Conservation (phyloP, 1,284 basidiomycete species). For the Marasmius tenuissimus region DNA sequence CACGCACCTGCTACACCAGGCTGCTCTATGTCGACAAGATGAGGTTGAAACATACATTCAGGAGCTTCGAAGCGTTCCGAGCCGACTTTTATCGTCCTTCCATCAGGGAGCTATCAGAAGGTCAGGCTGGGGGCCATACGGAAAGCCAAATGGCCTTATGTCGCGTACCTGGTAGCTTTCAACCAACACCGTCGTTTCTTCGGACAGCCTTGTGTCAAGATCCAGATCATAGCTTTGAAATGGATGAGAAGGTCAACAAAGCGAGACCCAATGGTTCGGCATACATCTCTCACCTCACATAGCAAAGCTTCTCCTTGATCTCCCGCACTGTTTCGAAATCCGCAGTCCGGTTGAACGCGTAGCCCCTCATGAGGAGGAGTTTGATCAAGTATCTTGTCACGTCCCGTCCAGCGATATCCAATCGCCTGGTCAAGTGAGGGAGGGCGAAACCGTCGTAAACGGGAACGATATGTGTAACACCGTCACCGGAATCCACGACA, state of each 20-base stretch:
- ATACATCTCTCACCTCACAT: conserved; percentile 70
- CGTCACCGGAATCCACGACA: conserved; percentile 98
- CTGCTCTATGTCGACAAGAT: conserved; percentile 96
- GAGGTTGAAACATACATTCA: conserved; percentile 99
- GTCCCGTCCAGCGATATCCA: conserved; percentile 97
- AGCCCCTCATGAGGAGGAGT: conserved; percentile 95
- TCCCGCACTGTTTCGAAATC: conserved; percentile 99
- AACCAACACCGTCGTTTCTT: conserved; percentile 96
- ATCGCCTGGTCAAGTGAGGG: conserved; percentile 89
- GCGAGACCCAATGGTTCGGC: background rate
- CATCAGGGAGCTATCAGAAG: conserved; percentile 81
- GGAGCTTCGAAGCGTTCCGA: conserved; percentile 99
- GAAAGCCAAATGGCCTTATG: conserved; percentile 13
- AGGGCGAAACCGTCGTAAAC: conserved; percentile 97
- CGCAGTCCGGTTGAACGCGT: conserved; percentile 98
- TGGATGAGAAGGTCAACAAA: background rate
- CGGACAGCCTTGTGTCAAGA: conserved; percentile 89
- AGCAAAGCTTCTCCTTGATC: conserved; percentile 99
- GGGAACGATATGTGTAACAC: conserved; percentile 98
- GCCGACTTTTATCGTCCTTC: conserved; percentile 95
- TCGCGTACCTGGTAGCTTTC: conserved; percentile 88
- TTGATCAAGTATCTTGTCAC: conserved; percentile 99
- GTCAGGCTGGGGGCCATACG: conserved; percentile 25
- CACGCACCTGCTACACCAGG: conserved; percentile 87
- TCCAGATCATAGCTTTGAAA: conserved; percentile 86